Base-by-base conservation (phyloP, 805 yeast species). In the Hanseniaspora guilliermondii region DNA sequence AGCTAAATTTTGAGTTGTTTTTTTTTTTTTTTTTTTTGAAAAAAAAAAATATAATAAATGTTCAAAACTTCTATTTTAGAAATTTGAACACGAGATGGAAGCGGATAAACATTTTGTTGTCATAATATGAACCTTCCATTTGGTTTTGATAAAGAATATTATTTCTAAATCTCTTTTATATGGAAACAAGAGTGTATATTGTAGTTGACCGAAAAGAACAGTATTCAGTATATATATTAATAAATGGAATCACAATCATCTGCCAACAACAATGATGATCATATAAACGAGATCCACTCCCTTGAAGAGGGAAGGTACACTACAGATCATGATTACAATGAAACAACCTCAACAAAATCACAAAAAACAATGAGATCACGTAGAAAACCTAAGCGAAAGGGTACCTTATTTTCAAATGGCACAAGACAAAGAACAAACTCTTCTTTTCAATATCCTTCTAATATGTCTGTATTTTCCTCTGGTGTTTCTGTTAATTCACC, bases 391-490 rank as follows among this genome's bases (percentile, higher is more conserved):
- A 52, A 27, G 21, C 21, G 49, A 37, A 44, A 33, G 30, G 38
- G 22, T 17, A 52, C 54, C 4, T n/a, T 42, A 14, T 27, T 39
- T n/a, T 42, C 48, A 6, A 42, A 24, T 19, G n/a, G 30, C 4
- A 39, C 30, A 12, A 33, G 56, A 30, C 47, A 24, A 25, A 53
- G 56, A 47, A 46, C 47, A 4, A 53, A 53, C 25, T 53, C 56
- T 6, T 53, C 56, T 3, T 53, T 53, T 33, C 56, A 53, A 24
- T 53, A 53, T 17, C 48, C 49, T 7, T 44, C 50, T 4, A 41
- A 44, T 27, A 52, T 37, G 49, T 44, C 55, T 17, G 49, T 27
- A 2, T 52, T 27, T 16, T 52, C 55, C n/a, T 17, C 49, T 8
- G 55, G 55, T 11, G 36, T 25, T 16, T 52, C 55, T 6, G 9